Base-by-base conservation (phyloP, 176 grass and related monocot genomes). In the Stipa capillata region DNA sequence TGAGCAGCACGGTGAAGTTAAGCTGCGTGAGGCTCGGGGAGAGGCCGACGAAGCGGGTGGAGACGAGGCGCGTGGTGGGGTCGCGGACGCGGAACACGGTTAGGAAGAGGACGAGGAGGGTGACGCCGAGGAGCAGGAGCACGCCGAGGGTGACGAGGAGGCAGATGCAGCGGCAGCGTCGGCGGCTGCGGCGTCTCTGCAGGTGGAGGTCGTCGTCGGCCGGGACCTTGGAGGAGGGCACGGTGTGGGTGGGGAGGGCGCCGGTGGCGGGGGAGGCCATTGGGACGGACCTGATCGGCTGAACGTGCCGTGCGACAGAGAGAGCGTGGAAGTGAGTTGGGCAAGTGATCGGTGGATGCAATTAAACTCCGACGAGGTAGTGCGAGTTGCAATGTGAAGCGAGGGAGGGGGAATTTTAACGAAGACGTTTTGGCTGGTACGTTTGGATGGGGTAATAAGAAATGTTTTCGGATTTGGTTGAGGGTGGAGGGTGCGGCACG, bases 51-150 rank as follows among this genome's bases (percentile, higher is more conserved):
- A 97, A 23, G 18, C 72, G 27, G 6, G 80, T 57, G 12, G 95
- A 92, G 57, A 82, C 82, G 64, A 94, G 7, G 8, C 68, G 65
- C 32, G 78, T 82, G 47, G 66, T 69, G 9, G 92, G 95, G 34
- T 94, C 80, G 43, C 89, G 89, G 13, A 90, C 81, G 12, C 78
- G 87, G 43, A 97, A 78, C 55, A 97, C 79, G 5, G 92, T 94
- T 32, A 97, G 76, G 79, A 71, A 76, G 57, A 97, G 95, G 17
- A 69, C 86, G 4, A 90, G 34, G 7, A 85, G 63, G 31, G 88
- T 49, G 48, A 84, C 55, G 51, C 56, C 80, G 5, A 94, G 47
- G 33, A 92, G 37, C 27, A 85, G 25, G 42, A 94, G 35, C 8
- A 63, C 9, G 15, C 39, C 62, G 37, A 87, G 29, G 58, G 79